Base-by-base conservation (phyloP, 108 stramenopile genomes). In the Skeletonema marinoi region DNA sequence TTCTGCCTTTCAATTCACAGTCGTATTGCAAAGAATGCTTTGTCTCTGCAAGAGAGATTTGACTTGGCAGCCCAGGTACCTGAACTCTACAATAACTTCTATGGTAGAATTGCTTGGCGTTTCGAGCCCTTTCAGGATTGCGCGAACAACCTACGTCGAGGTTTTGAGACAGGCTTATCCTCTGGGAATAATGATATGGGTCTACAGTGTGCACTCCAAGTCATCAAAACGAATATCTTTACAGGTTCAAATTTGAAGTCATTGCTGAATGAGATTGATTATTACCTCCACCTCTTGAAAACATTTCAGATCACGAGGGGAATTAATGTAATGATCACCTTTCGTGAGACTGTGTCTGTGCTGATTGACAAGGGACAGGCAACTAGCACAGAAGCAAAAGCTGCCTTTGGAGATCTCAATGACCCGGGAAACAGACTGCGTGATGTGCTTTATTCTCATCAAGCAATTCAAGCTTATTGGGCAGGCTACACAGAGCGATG, bases 81-180 rank as follows among this genome's bases (percentile, higher is more conserved):
- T 6, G 44, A 46, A 16, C 44, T 46, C 7, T 46, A 46, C 44
- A 3, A 11, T 3, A 14, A 46, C 44, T 46, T 46, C 14, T 46
- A 46, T 12, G 44, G 44, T 3, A 12, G 44, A 3, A 4, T 46
- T 12, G 44, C 44, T 2, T 46, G 44, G 44, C 44, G 44, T 46
- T 46, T 33, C 32, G 60, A 61, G 60, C 60, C 60, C 3, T 13
- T 61, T 12, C 60, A 61, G 11, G 11, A 0, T 3, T 6, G 60
- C 3, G n/a, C 0, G 3, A 17, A 12, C 60, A 19, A 61, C 60
- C 19, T 16, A 10, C 60, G 60, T 33, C 30, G 11, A 11, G n/a
- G 17, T 33, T 74, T 60, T 70, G 73, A 81, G 14, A 33, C 48
- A 21, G 80, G 73, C 3, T 25, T 74, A 46, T 73, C 73, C 25